Conservation (phyloP, 192 early-diverging fungal species). For the Dissophora ornata region DNA sequence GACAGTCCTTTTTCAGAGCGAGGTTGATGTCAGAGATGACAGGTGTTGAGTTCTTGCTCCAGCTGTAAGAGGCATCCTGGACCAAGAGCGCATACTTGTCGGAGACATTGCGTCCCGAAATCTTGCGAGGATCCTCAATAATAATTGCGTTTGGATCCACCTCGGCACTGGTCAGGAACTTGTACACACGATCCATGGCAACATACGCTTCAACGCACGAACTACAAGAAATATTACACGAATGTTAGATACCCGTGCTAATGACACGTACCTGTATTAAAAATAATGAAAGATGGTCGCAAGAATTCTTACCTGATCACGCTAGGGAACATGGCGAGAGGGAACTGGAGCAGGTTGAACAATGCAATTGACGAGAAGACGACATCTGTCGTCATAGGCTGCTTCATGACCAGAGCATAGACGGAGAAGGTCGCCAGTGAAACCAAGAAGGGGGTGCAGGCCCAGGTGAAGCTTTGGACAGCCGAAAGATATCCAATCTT, state of each 20-base stretch:
- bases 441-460: conserved; percentile 90
- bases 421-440: conserved; percentile 85
- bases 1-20: conserved; percentile 35
- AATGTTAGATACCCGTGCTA: no score
- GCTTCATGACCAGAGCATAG: conserved; percentile 70
- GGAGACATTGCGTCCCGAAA: conserved; percentile 7
- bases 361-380: conserved; percentile 90
- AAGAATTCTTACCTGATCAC: conserved; percentile 72
- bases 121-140: conserved; percentile 25
- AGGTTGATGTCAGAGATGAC: conserved; percentile 40
- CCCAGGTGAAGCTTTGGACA: conserved; percentile 79
- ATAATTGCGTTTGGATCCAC: conserved; percentile 55
- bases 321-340: conserved; percentile 83
- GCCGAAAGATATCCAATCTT: conserved; percentile 79
- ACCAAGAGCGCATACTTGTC: conserved; percentile 40
- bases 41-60: conserved; percentile 40
- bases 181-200: conserved; percentile 80
- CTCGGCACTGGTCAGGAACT: conserved; percentile 83
- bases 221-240: conserved; percentile 1
- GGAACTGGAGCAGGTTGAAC: conserved; percentile 95
- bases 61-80: conserved; percentile 45
- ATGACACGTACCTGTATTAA: no score
- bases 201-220: conserved; percentile 82
- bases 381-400: conserved; percentile 73
- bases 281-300: background rate